A percentile compares a stretch with the other conserved stretches of the same genome.
Evolutionary conservation across 176 grass and related monocot species (phyloP).

Genomic region (Oryza meridionalis): DNA sequence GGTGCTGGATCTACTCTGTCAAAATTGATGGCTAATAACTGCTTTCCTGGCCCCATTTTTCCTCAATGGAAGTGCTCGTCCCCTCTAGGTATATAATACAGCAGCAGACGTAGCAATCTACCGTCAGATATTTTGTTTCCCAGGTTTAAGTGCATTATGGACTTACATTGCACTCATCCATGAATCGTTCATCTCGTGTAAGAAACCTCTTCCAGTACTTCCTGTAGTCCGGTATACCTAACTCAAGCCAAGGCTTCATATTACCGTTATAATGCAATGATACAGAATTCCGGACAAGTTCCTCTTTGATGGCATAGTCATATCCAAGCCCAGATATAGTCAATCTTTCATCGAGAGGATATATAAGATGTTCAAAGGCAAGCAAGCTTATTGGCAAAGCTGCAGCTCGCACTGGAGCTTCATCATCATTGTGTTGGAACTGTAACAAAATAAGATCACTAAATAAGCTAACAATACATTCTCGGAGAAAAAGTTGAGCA

Average conservation of each 20-base stretch:
- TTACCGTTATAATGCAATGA: constrained; percentile 95
- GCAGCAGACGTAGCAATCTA: constrained; percentile 56
- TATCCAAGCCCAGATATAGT: constrained; percentile 80
- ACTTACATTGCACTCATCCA: constrained; percentile 97
- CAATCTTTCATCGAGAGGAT: constrained; percentile 72
- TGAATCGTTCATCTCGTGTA: constrained; percentile 73
- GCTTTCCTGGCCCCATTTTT: constrained; percentile 31
- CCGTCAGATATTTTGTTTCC: constrained; percentile 39
- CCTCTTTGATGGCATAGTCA: constrained; percentile 65
- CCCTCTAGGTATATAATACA: constrained; percentile 60
- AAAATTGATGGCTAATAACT: constrained; percentile 60
- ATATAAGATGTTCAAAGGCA: constrained; percentile 74
- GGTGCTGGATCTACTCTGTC: constrained; percentile 65
- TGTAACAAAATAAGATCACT: constrained; percentile 43
- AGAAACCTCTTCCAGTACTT: constrained; percentile 90
- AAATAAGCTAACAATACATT: constrained; percentile 20
- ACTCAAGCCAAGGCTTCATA: constrained; percentile 99
- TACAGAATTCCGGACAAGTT: constrained; percentile 48
- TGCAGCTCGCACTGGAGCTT: constrained; percentile 70
- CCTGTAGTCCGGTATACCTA: constrained; percentile 92
- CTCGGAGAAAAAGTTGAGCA: constrained; percentile 10
- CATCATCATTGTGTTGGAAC: constrained; percentile 62
- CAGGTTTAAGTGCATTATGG: constrained; percentile 57
- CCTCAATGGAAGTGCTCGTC: constrained; percentile 38
- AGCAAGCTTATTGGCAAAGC: constrained; percentile 90